Evolutionary conservation across 345 rosid genomes (phyloP), one percentile per base, ranked within the genome.

Genomic region (Conringia planisiliqua): DNA sequence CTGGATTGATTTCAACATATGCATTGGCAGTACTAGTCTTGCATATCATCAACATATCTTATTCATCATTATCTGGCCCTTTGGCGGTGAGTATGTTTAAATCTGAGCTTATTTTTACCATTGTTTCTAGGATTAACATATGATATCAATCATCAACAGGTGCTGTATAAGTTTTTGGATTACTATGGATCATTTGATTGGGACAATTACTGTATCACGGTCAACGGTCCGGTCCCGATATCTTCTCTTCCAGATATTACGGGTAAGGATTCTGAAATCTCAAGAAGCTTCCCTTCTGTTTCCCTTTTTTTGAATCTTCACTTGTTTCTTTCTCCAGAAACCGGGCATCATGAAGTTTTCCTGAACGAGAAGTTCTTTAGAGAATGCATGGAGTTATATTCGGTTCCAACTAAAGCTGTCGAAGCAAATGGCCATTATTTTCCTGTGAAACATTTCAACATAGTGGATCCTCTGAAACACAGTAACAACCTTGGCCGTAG

Each of bases 401-500:
- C 86, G 24, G 82, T 75, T 58, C 77, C 87, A 36, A 52, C 74
- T 8, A 82, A 57, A 61, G 73, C 66, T 38, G 58, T 32, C 0
- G 86, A 85, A 63, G 69, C 75, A 29, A 71, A 64, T 4, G 69
- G 68, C 22, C 61, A 17, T 18, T 74, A 47, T 35, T 95, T 95
- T 70, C 83, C 81, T 63, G 60, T 79, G 18, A 92, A 89, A 84
- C 78, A 84, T 79, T 62, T 92, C 35, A 95, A 90, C 82, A 85
- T 94, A 58, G 17, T 95, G 61, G 99, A 92, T 87, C 97, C 97
- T 69, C 39, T 92, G 66, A 90, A 83, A 69, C 86, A 76, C 62
- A 85, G 73, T 77, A 95, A 94, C 83, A 94, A 94, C 85, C 85
- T 94, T 9, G 97, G 97, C 29, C 96, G 97, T 29, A 90, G 97